These are phyloP conservation scores for Dendrobium chrysotoxum DNA, from an alignment of 106 monocot genomes.

Conservation along the genomic window DNA sequence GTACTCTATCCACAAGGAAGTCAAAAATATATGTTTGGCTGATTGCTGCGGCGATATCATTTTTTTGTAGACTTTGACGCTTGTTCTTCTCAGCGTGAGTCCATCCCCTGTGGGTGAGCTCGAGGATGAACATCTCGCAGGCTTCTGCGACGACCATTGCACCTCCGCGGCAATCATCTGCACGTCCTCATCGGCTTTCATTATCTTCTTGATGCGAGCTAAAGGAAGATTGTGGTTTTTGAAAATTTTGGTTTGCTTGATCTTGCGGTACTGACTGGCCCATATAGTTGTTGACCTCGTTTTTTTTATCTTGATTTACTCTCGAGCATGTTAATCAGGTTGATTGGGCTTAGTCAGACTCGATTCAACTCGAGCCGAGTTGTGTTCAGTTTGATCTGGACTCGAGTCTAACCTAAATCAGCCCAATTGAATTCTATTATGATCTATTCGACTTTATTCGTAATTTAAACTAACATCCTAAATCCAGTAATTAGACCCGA, in stretches of 20 bases:
- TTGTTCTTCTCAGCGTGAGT: constrained; percentile 50
- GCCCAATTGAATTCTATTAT: too few species aligned
- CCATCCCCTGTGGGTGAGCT: constrained; percentile 50
- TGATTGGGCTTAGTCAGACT: too few species aligned
- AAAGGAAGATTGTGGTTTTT: constrained; percentile 74
- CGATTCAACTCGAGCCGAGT: too few species aligned
- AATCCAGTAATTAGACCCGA: too few species aligned
- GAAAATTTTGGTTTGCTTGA: constrained; percentile 67
- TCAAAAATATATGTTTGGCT: constrained; percentile 55
- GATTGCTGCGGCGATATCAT: constrained; percentile 53
- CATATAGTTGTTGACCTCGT: too few species aligned
- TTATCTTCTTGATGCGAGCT: constrained; percentile 91
- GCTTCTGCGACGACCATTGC: constrained; percentile 49
- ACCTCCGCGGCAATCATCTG: constrained; percentile 88
- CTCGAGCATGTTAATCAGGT: too few species aligned
- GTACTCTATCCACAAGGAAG: constrained; percentile 52
- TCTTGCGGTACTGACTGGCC: constrained; percentile 68
- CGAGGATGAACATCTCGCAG: constrained; percentile 56
- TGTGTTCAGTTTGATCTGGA: too few species aligned
- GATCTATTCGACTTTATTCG: too few species aligned
- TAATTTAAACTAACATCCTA: too few species aligned
- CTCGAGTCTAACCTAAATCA: too few species aligned
- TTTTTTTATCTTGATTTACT: too few species aligned
- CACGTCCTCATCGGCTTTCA: constrained; percentile 89
- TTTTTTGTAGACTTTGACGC: constrained; percentile 46